phyloP scores from a whole-genome alignment of 352 stramenopile genomes.

The Pythium sukuiense region DNA sequence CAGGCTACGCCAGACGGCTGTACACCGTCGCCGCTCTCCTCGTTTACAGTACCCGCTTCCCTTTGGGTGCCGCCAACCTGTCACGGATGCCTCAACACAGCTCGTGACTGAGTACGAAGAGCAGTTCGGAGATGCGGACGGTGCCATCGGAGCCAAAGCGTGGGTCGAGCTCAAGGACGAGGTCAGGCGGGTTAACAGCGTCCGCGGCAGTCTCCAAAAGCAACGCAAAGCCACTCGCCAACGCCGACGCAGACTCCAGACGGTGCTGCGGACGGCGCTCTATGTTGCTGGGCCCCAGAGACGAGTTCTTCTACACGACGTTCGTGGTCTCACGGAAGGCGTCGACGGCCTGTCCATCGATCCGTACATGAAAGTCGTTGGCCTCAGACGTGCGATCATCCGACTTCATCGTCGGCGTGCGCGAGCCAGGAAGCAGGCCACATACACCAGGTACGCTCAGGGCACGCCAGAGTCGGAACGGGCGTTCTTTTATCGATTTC shows the following conservation, averaged over 20 bases:
- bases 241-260: not conserved
- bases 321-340: not conserved
- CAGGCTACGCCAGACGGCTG: not conserved
- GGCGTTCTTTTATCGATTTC: conserved; percentile 2
- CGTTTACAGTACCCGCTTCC: conserved; percentile 10
- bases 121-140: not conserved
- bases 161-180: not conserved
- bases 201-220: not conserved
- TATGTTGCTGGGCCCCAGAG: too few relatives aligned
- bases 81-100: too few relatives aligned
- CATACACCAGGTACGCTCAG: too few relatives aligned
- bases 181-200: not conserved
- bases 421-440: too few relatives aligned
- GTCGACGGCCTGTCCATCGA: not conserved
- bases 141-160: too few relatives aligned
- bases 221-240: not conserved
- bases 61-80: not conserved
- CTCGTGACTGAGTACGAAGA: not conserved
- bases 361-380: not conserved
- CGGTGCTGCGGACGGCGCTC: not conserved
- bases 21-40: not conserved
- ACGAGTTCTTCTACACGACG: not conserved
- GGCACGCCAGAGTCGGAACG: not conserved
- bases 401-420: not conserved
- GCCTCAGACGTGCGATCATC: not conserved